These are phyloP conservation scores for Parietichytrium sp. DNA, from an alignment of 108 stramenopile species.

Conservation along the genomic window DNA sequence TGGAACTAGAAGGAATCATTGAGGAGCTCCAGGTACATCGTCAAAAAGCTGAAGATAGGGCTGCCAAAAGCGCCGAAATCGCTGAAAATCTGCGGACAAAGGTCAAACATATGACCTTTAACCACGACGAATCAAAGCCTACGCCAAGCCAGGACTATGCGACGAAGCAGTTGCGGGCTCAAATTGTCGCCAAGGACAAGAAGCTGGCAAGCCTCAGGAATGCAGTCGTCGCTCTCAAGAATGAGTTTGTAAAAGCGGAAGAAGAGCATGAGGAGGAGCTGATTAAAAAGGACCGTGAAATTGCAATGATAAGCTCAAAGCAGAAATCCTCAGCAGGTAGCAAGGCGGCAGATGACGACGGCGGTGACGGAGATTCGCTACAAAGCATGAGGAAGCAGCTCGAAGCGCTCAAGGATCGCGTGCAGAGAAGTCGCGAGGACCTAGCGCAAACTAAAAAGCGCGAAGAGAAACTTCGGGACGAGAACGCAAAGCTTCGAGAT, in stretches of 20 bases:
- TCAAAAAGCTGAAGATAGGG: slow-evolving; percentile 27
- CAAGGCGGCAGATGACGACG: background rate
- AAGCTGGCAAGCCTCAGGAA: slow-evolving; percentile 41
- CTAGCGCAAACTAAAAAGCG: background rate
- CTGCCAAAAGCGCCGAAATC: slow-evolving; percentile 8
- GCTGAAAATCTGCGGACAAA: background rate
- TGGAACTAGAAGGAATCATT: slow-evolving; percentile 13
- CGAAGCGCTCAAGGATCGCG: background rate
- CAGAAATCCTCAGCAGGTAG: background rate
- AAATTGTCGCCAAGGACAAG: slow-evolving; percentile 35
- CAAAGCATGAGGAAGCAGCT: background rate
- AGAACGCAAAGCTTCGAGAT: background rate
- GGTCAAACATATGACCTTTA: background rate
- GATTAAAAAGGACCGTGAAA: background rate
- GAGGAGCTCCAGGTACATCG: slow-evolving; percentile 21
- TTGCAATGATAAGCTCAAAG: background rate
- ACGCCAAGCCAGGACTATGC: background rate
- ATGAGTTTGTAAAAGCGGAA: slow-evolving; percentile 46
- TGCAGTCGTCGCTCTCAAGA: slow-evolving; percentile 46
- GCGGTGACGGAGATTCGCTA: background rate
- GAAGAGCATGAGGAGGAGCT: slow-evolving; percentile 28
- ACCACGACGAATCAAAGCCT: too few relatives aligned
- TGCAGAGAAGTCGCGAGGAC: background rate
- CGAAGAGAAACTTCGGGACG: background rate
- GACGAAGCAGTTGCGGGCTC: slow-evolving; percentile 34